phyloP scores from a whole-genome alignment of 1,139 yeast genomes.

The Diutina pseudorugosa region DNA sequence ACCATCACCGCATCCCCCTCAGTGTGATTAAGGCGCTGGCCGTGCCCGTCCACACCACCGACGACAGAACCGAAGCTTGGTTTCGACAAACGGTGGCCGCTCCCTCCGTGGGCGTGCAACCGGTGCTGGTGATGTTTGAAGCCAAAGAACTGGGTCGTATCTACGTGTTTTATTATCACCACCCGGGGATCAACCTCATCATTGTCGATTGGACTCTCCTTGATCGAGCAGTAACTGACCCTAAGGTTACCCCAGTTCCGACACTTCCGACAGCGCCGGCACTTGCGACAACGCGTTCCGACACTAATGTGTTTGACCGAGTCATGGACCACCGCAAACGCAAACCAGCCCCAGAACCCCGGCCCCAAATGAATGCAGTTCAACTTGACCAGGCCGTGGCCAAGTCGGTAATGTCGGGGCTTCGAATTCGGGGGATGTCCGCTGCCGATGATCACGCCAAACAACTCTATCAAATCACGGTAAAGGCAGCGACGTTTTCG shows the following conservation, averaged over 20 bases:
- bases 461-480: slow-evolving; percentile 33
- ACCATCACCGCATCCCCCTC: slow-evolving; percentile 2
- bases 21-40: background rate
- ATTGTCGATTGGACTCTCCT: background rate
- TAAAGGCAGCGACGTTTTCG: slow-evolving; percentile 27
- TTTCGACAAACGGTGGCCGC: background rate
- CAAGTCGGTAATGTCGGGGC: slow-evolving; percentile 28
- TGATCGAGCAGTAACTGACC: background rate
- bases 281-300: slow-evolving; percentile 5
- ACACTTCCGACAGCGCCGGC: background rate
- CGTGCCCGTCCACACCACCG: background rate
- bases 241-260: background rate
- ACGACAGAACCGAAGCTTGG: background rate
- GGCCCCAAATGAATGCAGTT: slow-evolving; percentile 16
- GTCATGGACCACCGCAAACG: slow-evolving; percentile 18
- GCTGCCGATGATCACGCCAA: slow-evolving; percentile 15
- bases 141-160: background rate
- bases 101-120: background rate
- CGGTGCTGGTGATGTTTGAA: background rate
- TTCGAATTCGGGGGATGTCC: slow-evolving; percentile 30
- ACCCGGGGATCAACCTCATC: background rate
- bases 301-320: slow-evolving; percentile 22
- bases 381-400: slow-evolving; percentile 24
- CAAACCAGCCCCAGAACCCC: slow-evolving; percentile 11
- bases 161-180: background rate